A percentile compares a stretch with the other conserved stretches of the same genome.
Conservation (phyloP, 331 rosid species). For the Acacia concinna region DNA sequence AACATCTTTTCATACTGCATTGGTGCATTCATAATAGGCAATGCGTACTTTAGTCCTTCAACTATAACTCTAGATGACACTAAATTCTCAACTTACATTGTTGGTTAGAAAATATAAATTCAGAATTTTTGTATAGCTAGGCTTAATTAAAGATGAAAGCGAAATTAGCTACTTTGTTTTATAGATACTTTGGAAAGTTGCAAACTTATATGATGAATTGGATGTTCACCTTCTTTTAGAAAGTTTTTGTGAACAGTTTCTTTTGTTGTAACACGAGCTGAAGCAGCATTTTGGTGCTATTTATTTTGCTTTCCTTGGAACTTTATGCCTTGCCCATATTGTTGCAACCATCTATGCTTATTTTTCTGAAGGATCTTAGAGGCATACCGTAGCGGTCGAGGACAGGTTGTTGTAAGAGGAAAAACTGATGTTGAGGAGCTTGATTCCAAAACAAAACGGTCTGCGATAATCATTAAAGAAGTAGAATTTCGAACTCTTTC, state of each 20-base stretch:
- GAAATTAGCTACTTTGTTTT: constrained; percentile 8
- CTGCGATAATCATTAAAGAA: constrained; percentile 85
- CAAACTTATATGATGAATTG: neutral
- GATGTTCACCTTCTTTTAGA: neutral
- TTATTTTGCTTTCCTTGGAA: neutral
- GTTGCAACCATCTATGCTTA: constrained; percentile 23
- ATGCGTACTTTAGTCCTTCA: neutral
- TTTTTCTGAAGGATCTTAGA: constrained; percentile 72
- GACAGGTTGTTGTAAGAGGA: constrained; percentile 85
- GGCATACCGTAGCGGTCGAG: constrained; percentile 91
- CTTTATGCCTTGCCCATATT: neutral
- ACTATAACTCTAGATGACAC: neutral
- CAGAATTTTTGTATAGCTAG: neutral
- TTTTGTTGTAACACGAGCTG: neutral
- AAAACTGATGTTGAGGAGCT: constrained; percentile 87
- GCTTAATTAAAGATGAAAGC: constrained; percentile 7
- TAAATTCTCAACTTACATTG: neutral
- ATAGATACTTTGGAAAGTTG: constrained; percentile 15
- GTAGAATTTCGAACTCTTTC: constrained; percentile 38
- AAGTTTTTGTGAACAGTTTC: neutral
- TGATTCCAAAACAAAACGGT: constrained; percentile 78
- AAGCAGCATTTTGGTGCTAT: neutral
- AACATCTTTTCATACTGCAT: neutral
- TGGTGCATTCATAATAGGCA: neutral
- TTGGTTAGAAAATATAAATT: neutral